Conservation (phyloP, 805 yeast species). For the Ascoidea tarda region DNA sequence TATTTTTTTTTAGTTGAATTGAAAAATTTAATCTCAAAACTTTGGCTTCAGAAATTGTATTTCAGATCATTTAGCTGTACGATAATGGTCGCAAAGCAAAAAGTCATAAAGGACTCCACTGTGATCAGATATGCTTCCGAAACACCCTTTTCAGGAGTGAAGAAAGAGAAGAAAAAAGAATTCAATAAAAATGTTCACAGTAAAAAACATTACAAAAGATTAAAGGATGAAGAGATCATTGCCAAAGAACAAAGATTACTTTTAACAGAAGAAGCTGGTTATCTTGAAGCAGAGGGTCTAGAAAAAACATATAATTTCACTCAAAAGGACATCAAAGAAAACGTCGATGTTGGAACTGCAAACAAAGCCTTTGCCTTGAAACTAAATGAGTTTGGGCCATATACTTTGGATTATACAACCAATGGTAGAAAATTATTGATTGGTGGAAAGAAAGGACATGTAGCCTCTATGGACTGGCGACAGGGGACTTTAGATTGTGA, state of each 20-base stretch:
- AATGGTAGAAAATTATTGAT: slow-evolving; percentile 78
- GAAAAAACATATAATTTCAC: slow-evolving; percentile 79
- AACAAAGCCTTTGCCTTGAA: slow-evolving; percentile 63
- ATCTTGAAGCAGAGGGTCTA: slow-evolving; percentile 87
- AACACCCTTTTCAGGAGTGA: slow-evolving; percentile 7
- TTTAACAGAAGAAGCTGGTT: slow-evolving; percentile 75
- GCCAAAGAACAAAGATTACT: slow-evolving; percentile 83
- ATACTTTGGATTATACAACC: slow-evolving; percentile 64
- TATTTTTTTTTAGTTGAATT: no score
- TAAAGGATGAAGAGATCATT: slow-evolving; percentile 62
- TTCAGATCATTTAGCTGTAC: no score
- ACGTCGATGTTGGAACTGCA: slow-evolving; percentile 66
- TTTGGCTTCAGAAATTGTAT: no score
- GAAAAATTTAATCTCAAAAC: no score
- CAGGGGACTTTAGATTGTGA: slow-evolving; percentile 74
- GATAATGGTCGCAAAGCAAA: no score
- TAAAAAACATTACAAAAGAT: slow-evolving; percentile 54
- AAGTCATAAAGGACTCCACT: background rate
- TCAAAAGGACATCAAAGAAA: slow-evolving; percentile 63
- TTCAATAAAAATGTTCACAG: slow-evolving; percentile 45
- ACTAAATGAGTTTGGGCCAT: slow-evolving; percentile 77
- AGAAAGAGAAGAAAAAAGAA: slow-evolving; percentile 26
- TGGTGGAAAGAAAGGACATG: slow-evolving; percentile 88
- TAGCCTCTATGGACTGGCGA: slow-evolving; percentile 94
- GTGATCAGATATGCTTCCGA: background rate